Evolutionary conservation across 2,329 filamentous ascomycete species (phyloP).

Genomic region (Pyricularia sp.): DNA sequence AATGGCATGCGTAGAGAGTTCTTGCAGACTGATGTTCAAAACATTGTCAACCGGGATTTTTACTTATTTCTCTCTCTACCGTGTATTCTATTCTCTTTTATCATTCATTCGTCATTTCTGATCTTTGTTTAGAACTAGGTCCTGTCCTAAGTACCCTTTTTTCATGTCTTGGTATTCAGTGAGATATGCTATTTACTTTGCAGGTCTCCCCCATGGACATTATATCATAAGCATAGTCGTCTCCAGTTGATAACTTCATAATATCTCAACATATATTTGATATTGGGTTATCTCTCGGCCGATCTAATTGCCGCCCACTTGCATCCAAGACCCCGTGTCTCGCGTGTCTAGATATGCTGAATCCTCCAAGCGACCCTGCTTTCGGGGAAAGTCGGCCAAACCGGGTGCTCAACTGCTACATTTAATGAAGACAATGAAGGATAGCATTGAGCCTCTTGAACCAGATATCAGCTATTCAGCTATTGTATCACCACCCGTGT

Average conservation of each 20-base stretch:
- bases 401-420: background rate
- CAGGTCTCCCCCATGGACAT: background rate
- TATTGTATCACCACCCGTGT: background rate
- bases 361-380: background rate
- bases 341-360: background rate
- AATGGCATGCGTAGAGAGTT: background rate
- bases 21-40: background rate
- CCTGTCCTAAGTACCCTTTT: no score
- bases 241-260: background rate
- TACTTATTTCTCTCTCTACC: no score
- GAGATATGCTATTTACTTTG: no score
- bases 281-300: background rate
- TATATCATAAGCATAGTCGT: background rate
- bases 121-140: no score
- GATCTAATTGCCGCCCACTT: background rate
- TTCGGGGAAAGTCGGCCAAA: slow-evolving; percentile 1
- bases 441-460: background rate
- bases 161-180: no score
- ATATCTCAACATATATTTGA: background rate
- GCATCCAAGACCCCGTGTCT: background rate
- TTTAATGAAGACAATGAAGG: background rate
- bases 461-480: background rate
- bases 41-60: background rate
- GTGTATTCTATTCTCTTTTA: no score
- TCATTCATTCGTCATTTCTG: no score